Conservation (phyloP, 495 filamentous ascomycete species). For the Viridothelium virens region DNA sequence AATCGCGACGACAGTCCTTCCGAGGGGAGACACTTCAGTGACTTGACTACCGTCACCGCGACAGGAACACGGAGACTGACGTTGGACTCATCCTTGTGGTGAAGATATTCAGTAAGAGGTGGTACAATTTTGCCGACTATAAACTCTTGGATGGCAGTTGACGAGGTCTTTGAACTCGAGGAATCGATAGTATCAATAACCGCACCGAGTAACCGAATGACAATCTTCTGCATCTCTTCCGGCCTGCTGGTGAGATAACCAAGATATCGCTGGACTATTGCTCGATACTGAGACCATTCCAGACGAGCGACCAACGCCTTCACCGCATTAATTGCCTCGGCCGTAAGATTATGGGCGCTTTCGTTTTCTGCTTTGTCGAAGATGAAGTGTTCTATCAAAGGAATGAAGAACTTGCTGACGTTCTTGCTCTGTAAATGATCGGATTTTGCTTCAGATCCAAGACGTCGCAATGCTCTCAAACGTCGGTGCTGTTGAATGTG, state of each 20-base stretch:
- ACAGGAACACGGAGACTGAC: slow-evolving; percentile 87
- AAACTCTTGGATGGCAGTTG: slow-evolving; percentile 23
- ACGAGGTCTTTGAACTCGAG: background rate
- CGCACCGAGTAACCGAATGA: slow-evolving; percentile 71
- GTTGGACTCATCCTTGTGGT: slow-evolving; percentile 85
- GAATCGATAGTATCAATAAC: slow-evolving; percentile 63
- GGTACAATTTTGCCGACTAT: slow-evolving; percentile 43
- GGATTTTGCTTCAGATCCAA: slow-evolving; percentile 57
- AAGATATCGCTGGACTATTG: slow-evolving; percentile 70
- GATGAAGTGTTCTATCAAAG: slow-evolving; percentile 86
- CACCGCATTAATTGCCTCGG: slow-evolving; percentile 70
- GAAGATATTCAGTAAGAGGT: slow-evolving; percentile 67
- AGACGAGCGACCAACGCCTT: slow-evolving; percentile 63
- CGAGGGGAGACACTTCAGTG: slow-evolving; percentile 69
- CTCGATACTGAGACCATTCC: slow-evolving; percentile 86
- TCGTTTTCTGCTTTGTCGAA: slow-evolving; percentile 71
- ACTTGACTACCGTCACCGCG: slow-evolving; percentile 76
- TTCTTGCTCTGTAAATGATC: slow-evolving; percentile 62
- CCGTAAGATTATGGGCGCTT: slow-evolving; percentile 72
- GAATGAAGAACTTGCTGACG: slow-evolving; percentile 78
- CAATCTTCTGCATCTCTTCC: slow-evolving; percentile 76
- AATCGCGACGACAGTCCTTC: slow-evolving; percentile 62
- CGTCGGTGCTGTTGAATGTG: slow-evolving; percentile 87
- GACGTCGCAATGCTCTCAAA: slow-evolving; percentile 68
- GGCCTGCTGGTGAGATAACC: slow-evolving; percentile 71